These are phyloP conservation scores for Leptographium wingfieldii DNA, from an alignment of 2,329 filamentous ascomycete genomes.

Conservation along the genomic window DNA sequence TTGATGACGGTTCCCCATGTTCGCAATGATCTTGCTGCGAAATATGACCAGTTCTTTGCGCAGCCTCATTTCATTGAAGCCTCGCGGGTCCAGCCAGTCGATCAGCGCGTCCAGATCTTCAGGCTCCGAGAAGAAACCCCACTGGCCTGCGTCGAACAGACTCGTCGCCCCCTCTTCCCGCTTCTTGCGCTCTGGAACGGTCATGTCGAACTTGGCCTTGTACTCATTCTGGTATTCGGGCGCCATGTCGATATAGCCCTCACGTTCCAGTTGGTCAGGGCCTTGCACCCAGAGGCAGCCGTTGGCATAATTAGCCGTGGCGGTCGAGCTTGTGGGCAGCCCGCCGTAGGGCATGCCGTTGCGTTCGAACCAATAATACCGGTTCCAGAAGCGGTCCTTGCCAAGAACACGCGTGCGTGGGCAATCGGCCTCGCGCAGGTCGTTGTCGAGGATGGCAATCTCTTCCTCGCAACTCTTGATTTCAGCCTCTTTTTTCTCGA, in stretches of 20 bases:
- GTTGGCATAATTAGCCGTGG: slow-evolving; percentile 79
- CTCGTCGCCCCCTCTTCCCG: slow-evolving; percentile 74
- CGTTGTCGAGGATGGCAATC: slow-evolving; percentile 76
- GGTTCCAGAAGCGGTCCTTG: slow-evolving; percentile 94
- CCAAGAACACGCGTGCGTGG: slow-evolving; percentile 80
- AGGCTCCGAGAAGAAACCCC: slow-evolving; percentile 82
- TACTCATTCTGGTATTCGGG: slow-evolving; percentile 64
- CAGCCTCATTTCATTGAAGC: slow-evolving; percentile 74
- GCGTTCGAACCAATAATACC: slow-evolving; percentile 98
- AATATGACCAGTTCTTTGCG: slow-evolving; percentile 74
- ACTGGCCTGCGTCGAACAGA: slow-evolving; percentile 65
- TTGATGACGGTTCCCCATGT: slow-evolving; percentile 68
- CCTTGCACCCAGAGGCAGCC: slow-evolving; percentile 95
- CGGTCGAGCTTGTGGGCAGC: slow-evolving; percentile 76
- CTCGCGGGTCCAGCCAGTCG: slow-evolving; percentile 77
- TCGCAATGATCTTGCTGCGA: slow-evolving; percentile 59
- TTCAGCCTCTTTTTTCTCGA: slow-evolving; percentile 71
- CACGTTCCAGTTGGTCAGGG: slow-evolving; percentile 74
- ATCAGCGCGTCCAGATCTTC: slow-evolving; percentile 67
- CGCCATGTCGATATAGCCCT: slow-evolving; percentile 72
- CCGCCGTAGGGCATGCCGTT: slow-evolving; percentile 96
- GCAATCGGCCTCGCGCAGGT: slow-evolving; percentile 87
- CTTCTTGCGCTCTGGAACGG: slow-evolving; percentile 72
- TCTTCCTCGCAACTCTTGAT: slow-evolving; percentile 75
- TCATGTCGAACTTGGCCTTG: slow-evolving; percentile 63